Conservation (phyloP, 805 yeast genomes). For the Saccharomycopsis babjevae region DNA sequence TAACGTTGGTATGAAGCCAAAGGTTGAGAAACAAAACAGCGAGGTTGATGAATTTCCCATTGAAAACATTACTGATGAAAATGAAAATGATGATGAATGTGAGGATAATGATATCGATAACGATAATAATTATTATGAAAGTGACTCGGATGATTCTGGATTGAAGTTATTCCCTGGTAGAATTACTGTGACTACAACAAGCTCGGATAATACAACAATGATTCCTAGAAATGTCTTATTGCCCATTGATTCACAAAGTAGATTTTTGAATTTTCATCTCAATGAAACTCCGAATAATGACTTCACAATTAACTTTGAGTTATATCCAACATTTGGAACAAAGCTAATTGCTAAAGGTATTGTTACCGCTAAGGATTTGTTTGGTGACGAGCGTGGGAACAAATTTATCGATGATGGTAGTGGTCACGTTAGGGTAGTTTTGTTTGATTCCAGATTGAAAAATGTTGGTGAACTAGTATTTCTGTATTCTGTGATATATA, state of each 20-base stretch:
- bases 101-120: conserved; percentile 22
- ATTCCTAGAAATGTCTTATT: conserved; percentile 80
- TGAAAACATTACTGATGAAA: neutral
- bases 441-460: conserved; percentile 71
- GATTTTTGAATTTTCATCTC: conserved; percentile 70
- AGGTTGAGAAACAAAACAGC: neutral
- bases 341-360: conserved; percentile 65
- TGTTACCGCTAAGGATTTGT: neutral
- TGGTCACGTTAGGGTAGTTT: conserved; percentile 46
- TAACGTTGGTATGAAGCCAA: neutral
- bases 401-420: conserved; percentile 27
- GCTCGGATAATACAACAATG: conserved; percentile 43
- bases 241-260: conserved; percentile 61
- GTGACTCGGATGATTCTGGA: neutral
- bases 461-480: conserved; percentile 74
- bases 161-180: conserved; percentile 55
- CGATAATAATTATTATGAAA: neutral
- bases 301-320: conserved; percentile 75
- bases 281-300: conserved; percentile 35
- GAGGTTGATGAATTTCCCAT: neutral
- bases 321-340: conserved; percentile 92
- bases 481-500: conserved; percentile 73
- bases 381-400: conserved; percentile 25
- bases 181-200: conserved; percentile 65
- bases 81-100: conserved; percentile 24